These are phyloP conservation scores for Colletotrichum sp. DNA, from an alignment of 2,329 filamentous ascomycete species.

Conservation along the genomic window DNA sequence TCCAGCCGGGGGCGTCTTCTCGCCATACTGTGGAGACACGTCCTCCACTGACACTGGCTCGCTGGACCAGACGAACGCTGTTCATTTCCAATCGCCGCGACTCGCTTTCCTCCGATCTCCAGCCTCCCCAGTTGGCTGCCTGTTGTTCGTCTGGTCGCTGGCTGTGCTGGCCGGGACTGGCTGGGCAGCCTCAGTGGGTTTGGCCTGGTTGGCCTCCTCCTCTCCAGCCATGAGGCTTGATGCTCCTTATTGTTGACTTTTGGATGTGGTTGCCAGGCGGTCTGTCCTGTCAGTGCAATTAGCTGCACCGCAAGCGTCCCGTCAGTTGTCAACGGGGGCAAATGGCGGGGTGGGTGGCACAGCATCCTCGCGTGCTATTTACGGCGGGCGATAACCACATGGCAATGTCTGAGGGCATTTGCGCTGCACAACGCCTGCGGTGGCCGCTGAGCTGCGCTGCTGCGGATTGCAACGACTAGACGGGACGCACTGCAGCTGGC, in stretches of 20 bases:
- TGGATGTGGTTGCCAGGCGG: neutral
- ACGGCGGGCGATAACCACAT: slow-evolving; percentile 7
- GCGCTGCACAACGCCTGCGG: neutral
- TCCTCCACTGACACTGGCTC: neutral
- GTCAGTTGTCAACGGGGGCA: neutral
- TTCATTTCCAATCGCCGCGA: slow-evolving; percentile 18
- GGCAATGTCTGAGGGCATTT: slow-evolving; percentile 14
- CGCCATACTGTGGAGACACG: neutral
- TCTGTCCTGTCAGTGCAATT: neutral
- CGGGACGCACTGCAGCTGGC: neutral
- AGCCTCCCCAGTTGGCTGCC: slow-evolving; percentile 9
- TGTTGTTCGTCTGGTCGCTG: neutral
- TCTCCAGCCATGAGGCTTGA: neutral
- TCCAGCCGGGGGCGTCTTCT: neutral
- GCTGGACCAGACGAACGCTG: slow-evolving; percentile 18
- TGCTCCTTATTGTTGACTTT: neutral
- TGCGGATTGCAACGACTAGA: neutral
- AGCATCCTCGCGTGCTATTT: slow-evolving; percentile 10
- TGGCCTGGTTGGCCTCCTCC: neutral
- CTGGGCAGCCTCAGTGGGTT: neutral
- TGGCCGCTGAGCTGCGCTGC: neutral
- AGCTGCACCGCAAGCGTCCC: neutral
- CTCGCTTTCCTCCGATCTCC: slow-evolving; percentile 10
- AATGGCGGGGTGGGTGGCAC: slow-evolving; percentile 11
- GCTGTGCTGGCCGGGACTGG: neutral